Evolutionary conservation across 805 yeast species (phyloP).

Genomic region (Tetrapisispora namnaoensis): DNA sequence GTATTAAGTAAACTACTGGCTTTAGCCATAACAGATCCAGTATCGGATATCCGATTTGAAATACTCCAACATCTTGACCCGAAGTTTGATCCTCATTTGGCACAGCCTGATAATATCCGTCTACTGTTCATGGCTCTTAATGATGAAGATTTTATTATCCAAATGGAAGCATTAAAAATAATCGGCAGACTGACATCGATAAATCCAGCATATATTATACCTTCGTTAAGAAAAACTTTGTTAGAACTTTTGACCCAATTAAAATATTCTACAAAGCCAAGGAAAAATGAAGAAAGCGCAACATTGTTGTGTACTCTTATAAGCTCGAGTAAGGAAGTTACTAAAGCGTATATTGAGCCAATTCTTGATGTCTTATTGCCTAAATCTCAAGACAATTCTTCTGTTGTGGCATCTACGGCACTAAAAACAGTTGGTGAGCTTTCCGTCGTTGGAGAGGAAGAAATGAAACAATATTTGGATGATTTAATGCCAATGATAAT

Average conservation of each 20-base stretch:
- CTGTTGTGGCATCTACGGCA: slow-evolving; percentile 80
- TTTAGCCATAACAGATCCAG: slow-evolving; percentile 80
- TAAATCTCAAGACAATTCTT: slow-evolving; percentile 57
- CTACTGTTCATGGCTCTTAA: slow-evolving; percentile 79
- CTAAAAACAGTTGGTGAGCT: slow-evolving; percentile 83
- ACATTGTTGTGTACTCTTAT: slow-evolving; percentile 63
- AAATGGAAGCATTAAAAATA: slow-evolving; percentile 66
- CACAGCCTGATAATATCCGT: slow-evolving; percentile 87
- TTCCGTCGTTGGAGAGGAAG: slow-evolving; percentile 81
- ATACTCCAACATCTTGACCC: slow-evolving; percentile 65
- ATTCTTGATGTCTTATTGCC: slow-evolving; percentile 79
- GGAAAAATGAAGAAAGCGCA: slow-evolving; percentile 82
- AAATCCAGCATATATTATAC: slow-evolving; percentile 93
- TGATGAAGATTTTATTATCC: slow-evolving; percentile 79
- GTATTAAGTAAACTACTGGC: slow-evolving; percentile 74
- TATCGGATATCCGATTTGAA: slow-evolving; percentile 73
- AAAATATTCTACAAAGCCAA: slow-evolving; percentile 67
- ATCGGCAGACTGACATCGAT: slow-evolving; percentile 77
- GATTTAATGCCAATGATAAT: slow-evolving; percentile 80
- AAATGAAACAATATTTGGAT: slow-evolving; percentile 58
- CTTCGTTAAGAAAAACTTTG: slow-evolving; percentile 77
- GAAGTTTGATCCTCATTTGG: slow-evolving; percentile 79
- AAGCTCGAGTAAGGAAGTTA: slow-evolving; percentile 67
- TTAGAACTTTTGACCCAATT: slow-evolving; percentile 78
- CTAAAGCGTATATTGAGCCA: slow-evolving; percentile 85